Base-by-base conservation (phyloP, 1,284 basidiomycete genomes). In the Phenoliferia sp. region DNA sequence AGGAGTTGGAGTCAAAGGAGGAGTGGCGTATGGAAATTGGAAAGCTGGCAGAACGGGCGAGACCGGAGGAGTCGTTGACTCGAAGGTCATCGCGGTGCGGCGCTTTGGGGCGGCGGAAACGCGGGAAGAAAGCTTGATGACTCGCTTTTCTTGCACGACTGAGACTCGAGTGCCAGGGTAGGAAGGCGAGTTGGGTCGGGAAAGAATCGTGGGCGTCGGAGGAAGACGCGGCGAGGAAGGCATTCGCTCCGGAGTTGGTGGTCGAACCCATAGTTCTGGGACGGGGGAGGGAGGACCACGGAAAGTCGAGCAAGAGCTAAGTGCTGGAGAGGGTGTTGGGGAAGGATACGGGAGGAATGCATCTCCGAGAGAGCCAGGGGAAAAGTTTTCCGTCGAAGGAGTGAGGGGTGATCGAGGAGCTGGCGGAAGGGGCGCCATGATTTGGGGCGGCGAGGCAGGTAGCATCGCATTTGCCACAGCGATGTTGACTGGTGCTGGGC, bases 401-500 rank as follows among this genome's bases (percentile, higher is more conserved):
- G 50, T 61, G 39, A 19, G 65, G 61, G 10, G 65, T 61, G 57
- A 12, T 3, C 16, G 55, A 54, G 56, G 29, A 28, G 63, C n/a
- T n/a, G n/a, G n/a, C n/a, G n/a, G n/a, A n/a, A n/a, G n/a, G n/a
- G n/a, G n/a, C n/a, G n/a, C n/a, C n/a, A n/a, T n/a, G n/a, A n/a
- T n/a, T n/a, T 31, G 39, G 17, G 33, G 29, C 39, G 39, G 48
- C 26, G 35, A 15, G 33, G 29, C 52, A 17, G 44, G 22, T 0
- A 50, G 15, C 36, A 64, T 10, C 3, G 71, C 48, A 59, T 72
- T 72, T 5, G 71, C 71, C 6, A 63, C 68, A 3, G 32, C 61
- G 58, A 72, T 62, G 48, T 72, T 59, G 59, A 72, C 62, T 17
- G 68, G 71, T 1, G 61, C 39, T 1, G 71, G 71, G 19, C 71